Conservation (phyloP, 345 rosid species). For the Syzygium oleosum region DNA sequence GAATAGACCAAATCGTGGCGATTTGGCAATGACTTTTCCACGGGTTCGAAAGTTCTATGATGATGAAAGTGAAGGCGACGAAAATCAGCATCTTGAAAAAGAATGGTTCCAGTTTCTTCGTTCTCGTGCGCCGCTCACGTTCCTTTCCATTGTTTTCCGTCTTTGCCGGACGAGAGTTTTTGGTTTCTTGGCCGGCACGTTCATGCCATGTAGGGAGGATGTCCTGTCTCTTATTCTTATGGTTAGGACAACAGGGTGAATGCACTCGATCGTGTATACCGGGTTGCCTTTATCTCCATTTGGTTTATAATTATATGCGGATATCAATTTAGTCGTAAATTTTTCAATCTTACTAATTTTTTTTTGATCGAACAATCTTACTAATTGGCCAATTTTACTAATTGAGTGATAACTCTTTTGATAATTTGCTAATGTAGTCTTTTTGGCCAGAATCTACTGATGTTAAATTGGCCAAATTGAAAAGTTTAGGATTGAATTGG, state of each 20-base stretch:
- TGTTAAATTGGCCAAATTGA: background rate
- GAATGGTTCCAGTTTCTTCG: background rate
- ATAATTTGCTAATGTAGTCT: fast-evolving
- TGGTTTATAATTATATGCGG: no score
- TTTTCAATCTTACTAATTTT: fast-evolving
- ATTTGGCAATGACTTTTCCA: background rate
- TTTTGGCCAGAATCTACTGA: background rate
- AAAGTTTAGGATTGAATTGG: fast-evolving
- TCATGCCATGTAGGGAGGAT: background rate
- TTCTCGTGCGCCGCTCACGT: background rate
- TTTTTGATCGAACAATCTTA: no score
- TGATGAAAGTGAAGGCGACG: background rate
- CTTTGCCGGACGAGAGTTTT: background rate
- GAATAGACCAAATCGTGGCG: background rate
- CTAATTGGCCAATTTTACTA: background rate
- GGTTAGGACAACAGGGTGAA: background rate
- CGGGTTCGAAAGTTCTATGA: background rate
- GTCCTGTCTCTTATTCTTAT: background rate
- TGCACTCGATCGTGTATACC: background rate
- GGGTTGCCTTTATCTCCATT: no score
- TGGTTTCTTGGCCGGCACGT: background rate
- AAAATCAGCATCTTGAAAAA: background rate
- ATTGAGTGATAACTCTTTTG: fast-evolving
- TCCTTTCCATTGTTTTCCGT: background rate
- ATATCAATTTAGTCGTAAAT: fast-evolving